Conservation (phyloP, 345 rosid genomes). For the Kernera saxatilis region DNA sequence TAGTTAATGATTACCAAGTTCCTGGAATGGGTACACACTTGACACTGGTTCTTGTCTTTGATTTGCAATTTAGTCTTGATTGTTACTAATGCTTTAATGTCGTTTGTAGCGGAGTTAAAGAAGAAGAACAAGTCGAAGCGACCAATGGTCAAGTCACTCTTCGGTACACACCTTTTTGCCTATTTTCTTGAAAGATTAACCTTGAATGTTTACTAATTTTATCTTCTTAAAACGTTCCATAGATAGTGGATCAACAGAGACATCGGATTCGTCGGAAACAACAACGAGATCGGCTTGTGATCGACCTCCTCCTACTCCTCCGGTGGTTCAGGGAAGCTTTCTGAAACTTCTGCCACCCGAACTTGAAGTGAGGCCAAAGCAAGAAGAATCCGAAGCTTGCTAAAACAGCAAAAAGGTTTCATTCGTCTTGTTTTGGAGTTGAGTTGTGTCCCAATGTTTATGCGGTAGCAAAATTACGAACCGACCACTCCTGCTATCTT, state of each 20-base stretch:
- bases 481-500: constrained; percentile 2
- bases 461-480: neutral
- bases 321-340: constrained; percentile 53
- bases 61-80: neutral
- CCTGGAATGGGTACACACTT: constrained; percentile 71
- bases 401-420: neutral
- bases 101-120: constrained; percentile 66
- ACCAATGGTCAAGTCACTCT: constrained; percentile 77
- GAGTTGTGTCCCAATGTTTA: constrained; percentile 1
- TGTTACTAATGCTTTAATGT: neutral
- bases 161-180: constrained; percentile 38
- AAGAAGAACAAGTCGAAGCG: constrained; percentile 65
- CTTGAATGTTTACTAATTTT: neutral
- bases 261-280: constrained; percentile 48
- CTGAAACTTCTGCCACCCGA: constrained; percentile 52
- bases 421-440: constrained; percentile 9
- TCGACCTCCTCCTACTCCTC: constrained; percentile 33
- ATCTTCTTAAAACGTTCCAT: neutral
- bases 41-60: constrained; percentile 1
- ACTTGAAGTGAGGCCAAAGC: constrained; percentile 41
- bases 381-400: constrained; percentile 26
- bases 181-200: neutral
- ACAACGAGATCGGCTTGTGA: constrained; percentile 28
- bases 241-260: constrained; percentile 26
- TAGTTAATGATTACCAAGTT: constrained; percentile 83